Conservation (phyloP, 2,329 filamentous ascomycete species). For the Sarocladiaceae sp. region DNA sequence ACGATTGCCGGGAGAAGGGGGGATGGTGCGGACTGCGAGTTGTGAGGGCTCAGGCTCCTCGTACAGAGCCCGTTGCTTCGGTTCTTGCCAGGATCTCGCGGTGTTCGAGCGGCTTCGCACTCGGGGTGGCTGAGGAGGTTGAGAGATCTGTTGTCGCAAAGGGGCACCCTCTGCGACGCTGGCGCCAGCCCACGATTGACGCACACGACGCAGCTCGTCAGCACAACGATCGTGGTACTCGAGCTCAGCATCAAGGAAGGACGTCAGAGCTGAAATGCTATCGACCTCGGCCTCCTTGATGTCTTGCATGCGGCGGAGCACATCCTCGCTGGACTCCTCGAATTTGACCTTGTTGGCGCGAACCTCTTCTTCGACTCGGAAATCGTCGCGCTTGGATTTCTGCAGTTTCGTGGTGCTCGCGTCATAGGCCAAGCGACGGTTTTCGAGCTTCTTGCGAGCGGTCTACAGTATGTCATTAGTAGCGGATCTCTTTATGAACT, state of each 20-base stretch:
- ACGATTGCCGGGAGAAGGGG: constrained; percentile 18
- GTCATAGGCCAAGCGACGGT: constrained; percentile 83
- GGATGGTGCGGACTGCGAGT: constrained; percentile 37
- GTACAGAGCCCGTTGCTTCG: constrained; percentile 26
- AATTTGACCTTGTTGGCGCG: constrained; percentile 91
- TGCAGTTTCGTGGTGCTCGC: constrained; percentile 86
- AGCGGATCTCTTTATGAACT: neutral
- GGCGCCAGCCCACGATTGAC: constrained; percentile 38
- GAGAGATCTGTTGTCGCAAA: neutral
- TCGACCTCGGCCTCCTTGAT: constrained; percentile 90
- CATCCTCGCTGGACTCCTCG: constrained; percentile 91
- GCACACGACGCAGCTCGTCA: constrained; percentile 66
- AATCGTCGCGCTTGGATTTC: constrained; percentile 91
- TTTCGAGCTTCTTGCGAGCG: constrained; percentile 91
- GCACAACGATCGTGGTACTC: constrained; percentile 88
- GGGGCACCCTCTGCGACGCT: neutral
- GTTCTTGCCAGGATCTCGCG: constrained; percentile 39
- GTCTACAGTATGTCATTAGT: constrained; percentile 31
- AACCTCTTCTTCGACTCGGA: constrained; percentile 87
- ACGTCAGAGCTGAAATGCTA: constrained; percentile 71
- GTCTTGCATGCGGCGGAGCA: constrained; percentile 88
- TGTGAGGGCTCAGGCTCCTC: constrained; percentile 34
- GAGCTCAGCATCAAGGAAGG: constrained; percentile 84
- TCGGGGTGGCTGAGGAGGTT: constrained; percentile 13
- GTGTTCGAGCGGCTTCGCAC: constrained; percentile 42